Percentiles rank a stretch among this genome's conserved stretches.
Conservation (phyloP, 225 moss, liverwort and hornwort genomes). For the Ulota crispa region DNA sequence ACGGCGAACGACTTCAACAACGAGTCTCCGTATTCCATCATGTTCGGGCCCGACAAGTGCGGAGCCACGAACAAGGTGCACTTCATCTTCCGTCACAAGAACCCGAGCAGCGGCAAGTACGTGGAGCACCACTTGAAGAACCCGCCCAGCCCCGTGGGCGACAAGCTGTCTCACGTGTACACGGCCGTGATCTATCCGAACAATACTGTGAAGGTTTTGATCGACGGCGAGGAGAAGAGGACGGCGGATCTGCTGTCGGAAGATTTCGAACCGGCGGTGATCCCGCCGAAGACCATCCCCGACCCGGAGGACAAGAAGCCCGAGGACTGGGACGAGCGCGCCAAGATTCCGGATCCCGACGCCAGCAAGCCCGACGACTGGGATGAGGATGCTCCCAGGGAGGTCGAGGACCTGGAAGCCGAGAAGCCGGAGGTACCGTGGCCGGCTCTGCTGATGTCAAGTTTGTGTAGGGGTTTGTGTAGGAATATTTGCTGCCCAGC, state of each 20-base stretch:
- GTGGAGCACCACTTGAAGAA: constrained; percentile 86
- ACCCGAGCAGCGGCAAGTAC: constrained; percentile 68
- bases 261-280: constrained; percentile 85
- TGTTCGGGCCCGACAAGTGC: constrained; percentile 98
- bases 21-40: constrained; percentile 92
- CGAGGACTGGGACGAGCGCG: constrained; percentile 88
- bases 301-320: constrained; percentile 96
- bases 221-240: constrained; percentile 89
- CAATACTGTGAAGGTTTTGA: constrained; percentile 70
- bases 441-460: too few relatives aligned
- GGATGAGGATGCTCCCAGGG: constrained; percentile 83
- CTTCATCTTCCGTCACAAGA: constrained; percentile 96
- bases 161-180: constrained; percentile 88
- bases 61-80: constrained; percentile 94
- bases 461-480: too few relatives aligned
- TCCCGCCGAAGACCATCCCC: constrained; percentile 80
- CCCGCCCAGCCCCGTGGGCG: constrained; percentile 50
- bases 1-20: constrained; percentile 95
- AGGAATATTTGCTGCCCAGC: not conserved
- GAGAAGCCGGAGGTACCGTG: constrained; percentile 70
- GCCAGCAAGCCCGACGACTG: constrained; percentile 90
- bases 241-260: constrained; percentile 69
- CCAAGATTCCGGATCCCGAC: constrained; percentile 78
- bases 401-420: constrained; percentile 73
- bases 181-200: constrained; percentile 87